phyloP scores from a whole-genome alignment of 129 eudicot species.

The Lactuca sativa region DNA sequence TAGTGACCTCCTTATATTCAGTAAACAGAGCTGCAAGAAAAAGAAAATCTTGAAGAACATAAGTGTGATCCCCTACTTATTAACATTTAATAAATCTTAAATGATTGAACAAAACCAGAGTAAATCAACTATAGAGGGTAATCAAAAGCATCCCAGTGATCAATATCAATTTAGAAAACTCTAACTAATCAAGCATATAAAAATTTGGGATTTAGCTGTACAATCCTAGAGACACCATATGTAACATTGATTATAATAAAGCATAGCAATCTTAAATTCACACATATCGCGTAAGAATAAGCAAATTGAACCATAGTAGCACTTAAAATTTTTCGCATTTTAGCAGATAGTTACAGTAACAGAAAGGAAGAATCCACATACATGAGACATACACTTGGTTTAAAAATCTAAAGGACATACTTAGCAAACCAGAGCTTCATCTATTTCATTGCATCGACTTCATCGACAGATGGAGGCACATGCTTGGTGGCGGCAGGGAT shows the following conservation, averaged over 20 bases:
- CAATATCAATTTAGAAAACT: neutral
- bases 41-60: neutral
- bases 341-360: conserved; percentile 21
- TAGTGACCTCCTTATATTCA: no score
- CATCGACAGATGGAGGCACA: conserved; percentile 34
- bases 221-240: neutral
- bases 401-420: neutral
- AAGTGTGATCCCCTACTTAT: neutral
- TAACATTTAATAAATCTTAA: neutral
- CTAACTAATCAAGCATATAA: neutral
- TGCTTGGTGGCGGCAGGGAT: conserved; percentile 39
- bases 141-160: neutral
- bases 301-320: conserved; percentile 14
- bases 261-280: conserved; percentile 9
- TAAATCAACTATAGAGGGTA: neutral
- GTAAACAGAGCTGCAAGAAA: neutral
- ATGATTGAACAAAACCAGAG: neutral
- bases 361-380: conserved; percentile 26
- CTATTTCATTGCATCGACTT: conserved; percentile 38
- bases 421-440: conserved; percentile 4
- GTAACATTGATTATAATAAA: no score
- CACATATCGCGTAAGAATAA: conserved; percentile 18
- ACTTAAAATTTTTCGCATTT: neutral
- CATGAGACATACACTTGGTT: conserved; percentile 23
- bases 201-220: neutral